Evolutionary conservation across 2,329 filamentous ascomycete species (phyloP), one percentile per base, ranked within the genome.

Genomic region (Diatrype stigma): DNA sequence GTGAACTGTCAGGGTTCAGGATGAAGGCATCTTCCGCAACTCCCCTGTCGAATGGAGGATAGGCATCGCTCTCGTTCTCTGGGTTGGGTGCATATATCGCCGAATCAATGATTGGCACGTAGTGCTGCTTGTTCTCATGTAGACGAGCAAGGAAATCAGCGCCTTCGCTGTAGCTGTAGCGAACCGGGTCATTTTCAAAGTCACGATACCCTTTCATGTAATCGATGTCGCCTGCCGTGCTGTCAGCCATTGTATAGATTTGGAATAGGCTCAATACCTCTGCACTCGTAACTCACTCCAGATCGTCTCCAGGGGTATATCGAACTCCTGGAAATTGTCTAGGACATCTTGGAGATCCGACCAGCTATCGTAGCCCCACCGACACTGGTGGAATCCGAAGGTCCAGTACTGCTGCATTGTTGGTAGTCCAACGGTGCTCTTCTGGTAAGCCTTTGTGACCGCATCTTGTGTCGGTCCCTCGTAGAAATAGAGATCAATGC

Each of bases 71-170:
- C 1, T 74, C 73, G 61, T 90, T 87, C n/a, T 80, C 71, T 0
- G 85, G 85, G 58, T 90, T 86, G 0, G 87, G 87, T 23, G 82
- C 80, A 63, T 91, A 91, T 46, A 80, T 73, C 12, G 82, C 82
- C 2, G 85, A 81, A 61, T 93, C 89, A 12, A 92, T 82, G 69
- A 92, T 92, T 17, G 89, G 76, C 2, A 89, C 77, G 50, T 88
- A 86, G n/a, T 86, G 81, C 61, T 88, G 85, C 3, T 82, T 72
- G 49, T 82, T 80, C 8, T 72, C 67, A 60, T 89, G 87, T 2
- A 92, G 75, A 19, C 79, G 76, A 1, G 72, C 68, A 2, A 87
- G 76, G 42, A 90, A 74, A 56, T 83, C 70, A 21, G 75, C 78
- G 60, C 87, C 81, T 59, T 82, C 76, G 0, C 72, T 59, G 50